These are phyloP conservation scores for Mortierella sp. DNA, from an alignment of 371 early-diverging fungal genomes.

Conservation along the genomic window DNA sequence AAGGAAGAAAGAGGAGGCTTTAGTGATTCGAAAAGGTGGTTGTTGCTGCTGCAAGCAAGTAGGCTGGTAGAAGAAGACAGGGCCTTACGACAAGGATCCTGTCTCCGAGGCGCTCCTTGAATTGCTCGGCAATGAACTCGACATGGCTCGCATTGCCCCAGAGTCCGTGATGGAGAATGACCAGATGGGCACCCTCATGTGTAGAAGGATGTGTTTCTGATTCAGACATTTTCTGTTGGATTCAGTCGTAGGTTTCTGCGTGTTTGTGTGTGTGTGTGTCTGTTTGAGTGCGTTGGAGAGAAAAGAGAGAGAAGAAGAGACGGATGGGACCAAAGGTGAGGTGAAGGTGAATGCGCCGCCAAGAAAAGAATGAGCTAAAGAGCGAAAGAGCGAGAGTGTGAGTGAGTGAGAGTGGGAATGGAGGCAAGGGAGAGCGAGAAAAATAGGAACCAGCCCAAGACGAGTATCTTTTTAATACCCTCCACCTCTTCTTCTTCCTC, in stretches of 20 bases:
- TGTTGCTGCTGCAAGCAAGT: no score
- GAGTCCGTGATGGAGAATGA: slow-evolving; percentile 39
- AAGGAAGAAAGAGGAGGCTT: no score
- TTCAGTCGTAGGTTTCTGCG: no score
- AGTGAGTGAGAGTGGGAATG: no score
- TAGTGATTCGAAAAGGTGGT: no score
- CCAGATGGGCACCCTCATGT: slow-evolving; percentile 39
- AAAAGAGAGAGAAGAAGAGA: background rate
- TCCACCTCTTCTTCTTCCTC: no score
- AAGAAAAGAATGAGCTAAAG: background rate
- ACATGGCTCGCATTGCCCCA: slow-evolving; percentile 48
- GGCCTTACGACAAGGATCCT: slow-evolving; percentile 42
- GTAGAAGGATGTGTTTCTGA: background rate
- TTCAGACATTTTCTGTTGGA: background rate
- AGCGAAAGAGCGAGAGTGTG: background rate
- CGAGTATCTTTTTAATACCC: no score
- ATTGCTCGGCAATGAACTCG: slow-evolving; percentile 44
- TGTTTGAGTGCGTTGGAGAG: background rate
- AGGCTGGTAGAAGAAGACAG: slow-evolving; percentile 1
- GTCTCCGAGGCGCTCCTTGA: slow-evolving; percentile 43
- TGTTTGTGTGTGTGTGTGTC: no score
- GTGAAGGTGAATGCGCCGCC: background rate
- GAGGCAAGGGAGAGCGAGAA: no score
- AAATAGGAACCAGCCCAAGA: background rate
- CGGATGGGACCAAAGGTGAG: background rate